phyloP scores from a whole-genome alignment of 148 eudicot genomes.

The Chenopodium quinoa region DNA sequence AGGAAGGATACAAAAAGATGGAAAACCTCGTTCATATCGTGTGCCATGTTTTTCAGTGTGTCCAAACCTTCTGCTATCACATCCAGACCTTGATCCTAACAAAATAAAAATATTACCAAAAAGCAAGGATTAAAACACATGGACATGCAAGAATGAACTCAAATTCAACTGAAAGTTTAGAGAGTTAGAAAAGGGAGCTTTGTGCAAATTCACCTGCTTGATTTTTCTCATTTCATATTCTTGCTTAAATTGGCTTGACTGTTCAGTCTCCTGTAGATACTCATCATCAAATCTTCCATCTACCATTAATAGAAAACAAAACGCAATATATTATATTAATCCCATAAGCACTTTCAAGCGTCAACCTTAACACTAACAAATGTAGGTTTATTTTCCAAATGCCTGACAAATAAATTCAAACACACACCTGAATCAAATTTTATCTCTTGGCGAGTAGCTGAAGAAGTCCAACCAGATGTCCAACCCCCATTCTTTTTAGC shows the following conservation, averaged over 20 bases:
- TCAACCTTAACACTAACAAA: neutral
- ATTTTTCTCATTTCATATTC: constrained; percentile 98
- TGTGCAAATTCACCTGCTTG: constrained; percentile 51
- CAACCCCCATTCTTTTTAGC: constrained; percentile 83
- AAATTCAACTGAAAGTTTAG: neutral
- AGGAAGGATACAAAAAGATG: constrained; percentile 10
- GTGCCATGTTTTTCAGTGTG: constrained; percentile 91
- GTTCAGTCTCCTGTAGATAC: constrained; percentile 82
- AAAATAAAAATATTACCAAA: constrained; percentile 20
- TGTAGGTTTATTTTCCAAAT: neutral
- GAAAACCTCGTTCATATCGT: constrained; percentile 97
- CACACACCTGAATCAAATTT: constrained; percentile 89
- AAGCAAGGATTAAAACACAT: neutral
- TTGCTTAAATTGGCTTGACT: constrained; percentile 79
- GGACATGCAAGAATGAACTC: constrained; percentile 6
- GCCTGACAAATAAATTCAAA: neutral
- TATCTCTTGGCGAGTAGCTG: constrained; percentile 78
- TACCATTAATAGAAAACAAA: constrained; percentile 26
- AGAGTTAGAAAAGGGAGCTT: neutral
- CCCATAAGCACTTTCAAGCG: neutral
- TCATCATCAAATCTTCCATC: constrained; percentile 78
- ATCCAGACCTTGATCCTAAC: constrained; percentile 93
- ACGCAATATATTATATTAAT: neutral
- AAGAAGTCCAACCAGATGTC: constrained; percentile 80
- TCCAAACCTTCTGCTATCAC: constrained; percentile 93